These are phyloP conservation scores for Letharia columbiana DNA, from an alignment of 495 filamentous ascomycete genomes.

Conservation along the genomic window DNA sequence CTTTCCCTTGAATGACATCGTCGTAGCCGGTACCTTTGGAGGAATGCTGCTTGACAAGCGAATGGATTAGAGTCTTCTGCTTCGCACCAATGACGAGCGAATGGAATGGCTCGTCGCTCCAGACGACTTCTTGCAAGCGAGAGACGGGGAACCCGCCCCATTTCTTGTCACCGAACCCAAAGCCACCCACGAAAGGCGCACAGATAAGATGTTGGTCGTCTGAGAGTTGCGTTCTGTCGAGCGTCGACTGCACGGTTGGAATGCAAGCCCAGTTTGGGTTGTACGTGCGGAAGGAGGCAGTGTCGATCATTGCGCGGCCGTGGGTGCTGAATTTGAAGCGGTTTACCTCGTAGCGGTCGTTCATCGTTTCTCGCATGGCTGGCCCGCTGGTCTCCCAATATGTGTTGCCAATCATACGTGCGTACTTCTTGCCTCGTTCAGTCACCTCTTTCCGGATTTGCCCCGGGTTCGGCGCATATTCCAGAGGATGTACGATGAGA, in stretches of 20 bases:
- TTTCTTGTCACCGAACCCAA: constrained; percentile 15
- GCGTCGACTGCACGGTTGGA: constrained; percentile 14
- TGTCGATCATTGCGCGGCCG: constrained; percentile 16
- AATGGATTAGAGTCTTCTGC: constrained; percentile 35
- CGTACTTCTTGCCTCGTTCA: constrained; percentile 17
- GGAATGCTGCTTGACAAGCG: constrained; percentile 26
- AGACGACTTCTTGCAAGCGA: constrained; percentile 15
- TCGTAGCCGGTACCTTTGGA: constrained; percentile 15
- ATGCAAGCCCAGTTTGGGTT: constrained; percentile 15
- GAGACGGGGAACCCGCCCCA: constrained; percentile 20
- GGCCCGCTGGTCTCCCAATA: constrained; percentile 19
- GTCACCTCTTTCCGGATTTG: constrained; percentile 3
- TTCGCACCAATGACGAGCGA: constrained; percentile 15
- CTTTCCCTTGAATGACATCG: constrained; percentile 26
- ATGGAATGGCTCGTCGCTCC: constrained; percentile 15
- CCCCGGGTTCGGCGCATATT: neutral
- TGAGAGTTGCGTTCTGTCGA: constrained; percentile 12
- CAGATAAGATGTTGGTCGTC: constrained; percentile 19
- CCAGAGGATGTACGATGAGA: constrained; percentile 11
- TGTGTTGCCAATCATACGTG: constrained; percentile 15
- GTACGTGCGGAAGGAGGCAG: constrained; percentile 13
- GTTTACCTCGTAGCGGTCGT: constrained; percentile 8
- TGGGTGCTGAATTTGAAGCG: constrained; percentile 17
- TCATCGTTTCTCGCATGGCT: constrained; percentile 14
- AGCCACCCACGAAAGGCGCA: constrained; percentile 12